Evolutionary conservation across 164 flowering plant species (phyloP).

Genomic region (Vitis rupestris): DNA sequence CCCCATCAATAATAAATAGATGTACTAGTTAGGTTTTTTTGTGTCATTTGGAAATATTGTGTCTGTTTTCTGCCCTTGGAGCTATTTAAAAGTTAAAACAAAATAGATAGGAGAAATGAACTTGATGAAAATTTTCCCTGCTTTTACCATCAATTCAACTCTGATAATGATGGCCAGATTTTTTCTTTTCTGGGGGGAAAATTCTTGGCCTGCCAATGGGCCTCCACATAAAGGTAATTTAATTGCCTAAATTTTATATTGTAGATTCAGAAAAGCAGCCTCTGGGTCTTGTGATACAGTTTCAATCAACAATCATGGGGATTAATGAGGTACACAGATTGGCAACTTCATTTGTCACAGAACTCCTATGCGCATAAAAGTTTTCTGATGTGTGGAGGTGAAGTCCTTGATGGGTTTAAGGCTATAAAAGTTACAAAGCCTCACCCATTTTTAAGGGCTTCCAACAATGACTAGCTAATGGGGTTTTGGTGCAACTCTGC

Average conservation of each 20-base stretch:
- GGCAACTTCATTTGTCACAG: too few species aligned
- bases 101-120: background rate
- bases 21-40: background rate
- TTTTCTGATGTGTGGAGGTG: background rate
- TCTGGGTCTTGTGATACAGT: background rate
- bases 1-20: background rate
- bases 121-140: background rate
- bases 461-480: background rate
- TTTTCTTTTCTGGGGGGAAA: too few species aligned
- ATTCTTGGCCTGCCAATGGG: too few species aligned
- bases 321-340: background rate
- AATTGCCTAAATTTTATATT: too few species aligned
- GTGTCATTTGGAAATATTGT: background rate
- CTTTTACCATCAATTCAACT: background rate
- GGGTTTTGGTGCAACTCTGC: background rate
- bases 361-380: too few species aligned
- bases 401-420: background rate
- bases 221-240: too few species aligned
- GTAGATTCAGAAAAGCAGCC: background rate
- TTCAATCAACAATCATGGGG: background rate
- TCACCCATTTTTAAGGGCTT: constrained; percentile 1
- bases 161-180: background rate
- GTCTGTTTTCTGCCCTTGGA: background rate
- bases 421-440: background rate
- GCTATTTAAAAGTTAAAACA: background rate